A percentile compares a stretch with the other conserved stretches of the same genome.
Evolutionary conservation across 768 basidiomycete species (phyloP).

Genomic region (Amanita rimosa): DNA sequence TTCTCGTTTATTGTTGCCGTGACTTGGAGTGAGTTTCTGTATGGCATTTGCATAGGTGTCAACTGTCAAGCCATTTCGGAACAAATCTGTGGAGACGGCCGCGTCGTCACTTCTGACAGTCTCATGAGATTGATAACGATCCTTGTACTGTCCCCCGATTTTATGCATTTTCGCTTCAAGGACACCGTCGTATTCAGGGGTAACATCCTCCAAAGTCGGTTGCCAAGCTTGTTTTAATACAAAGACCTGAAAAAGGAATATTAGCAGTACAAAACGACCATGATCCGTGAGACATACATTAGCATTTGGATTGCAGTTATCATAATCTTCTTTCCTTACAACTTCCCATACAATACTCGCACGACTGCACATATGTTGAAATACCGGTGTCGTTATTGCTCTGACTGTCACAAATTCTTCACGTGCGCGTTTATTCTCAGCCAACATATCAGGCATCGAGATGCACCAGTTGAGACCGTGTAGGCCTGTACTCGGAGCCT

Average conservation of each 20-base stretch:
- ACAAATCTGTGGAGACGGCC: background rate
- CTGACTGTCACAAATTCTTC: background rate
- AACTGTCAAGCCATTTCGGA: background rate
- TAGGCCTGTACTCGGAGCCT: too few species aligned
- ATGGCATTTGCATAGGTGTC: background rate
- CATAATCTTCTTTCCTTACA: background rate
- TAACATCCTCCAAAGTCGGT: too few species aligned
- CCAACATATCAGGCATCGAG: background rate
- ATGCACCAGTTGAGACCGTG: background rate
- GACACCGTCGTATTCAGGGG: background rate
- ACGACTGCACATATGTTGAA: background rate
- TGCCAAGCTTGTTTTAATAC: background rate
- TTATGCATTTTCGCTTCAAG: background rate
- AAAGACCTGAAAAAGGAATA: background rate
- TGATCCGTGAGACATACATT: background rate
- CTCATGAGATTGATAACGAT: background rate
- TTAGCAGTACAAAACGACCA: background rate
- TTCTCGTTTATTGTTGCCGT: background rate
- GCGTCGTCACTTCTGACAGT: background rate
- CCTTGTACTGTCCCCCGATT: background rate
- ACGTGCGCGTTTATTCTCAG: background rate
- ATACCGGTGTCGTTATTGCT: background rate
- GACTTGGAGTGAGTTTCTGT: background rate
- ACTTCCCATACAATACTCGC: background rate
- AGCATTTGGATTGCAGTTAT: background rate